These are phyloP conservation scores for Phaeosphaeriaceae sp. DNA, from an alignment of 2,329 filamentous ascomycete genomes.

Conservation along the genomic window DNA sequence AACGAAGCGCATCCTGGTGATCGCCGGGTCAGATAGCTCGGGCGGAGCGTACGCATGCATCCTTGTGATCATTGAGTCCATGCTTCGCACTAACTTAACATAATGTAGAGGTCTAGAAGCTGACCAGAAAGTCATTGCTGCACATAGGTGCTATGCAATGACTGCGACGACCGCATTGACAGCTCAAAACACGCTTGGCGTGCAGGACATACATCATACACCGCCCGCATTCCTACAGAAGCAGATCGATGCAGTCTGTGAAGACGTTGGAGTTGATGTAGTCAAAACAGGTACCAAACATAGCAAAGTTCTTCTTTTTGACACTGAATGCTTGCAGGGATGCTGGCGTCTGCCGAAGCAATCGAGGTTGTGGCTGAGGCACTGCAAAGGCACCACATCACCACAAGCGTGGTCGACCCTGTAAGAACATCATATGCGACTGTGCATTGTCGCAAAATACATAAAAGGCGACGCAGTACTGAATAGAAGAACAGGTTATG, in stretches of 20 bases:
- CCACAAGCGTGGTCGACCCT: constrained; percentile 74
- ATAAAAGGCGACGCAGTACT: background rate
- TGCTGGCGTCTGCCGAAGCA: constrained; percentile 78
- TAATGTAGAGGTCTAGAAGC: constrained; percentile 82
- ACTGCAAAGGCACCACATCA: constrained; percentile 64
- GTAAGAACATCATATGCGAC: constrained; percentile 56
- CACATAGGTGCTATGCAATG: constrained; percentile 94
- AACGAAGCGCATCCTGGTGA: constrained; percentile 70
- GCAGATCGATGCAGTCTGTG: constrained; percentile 84
- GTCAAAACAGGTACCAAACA: constrained; percentile 78
- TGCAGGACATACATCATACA: constrained; percentile 79
- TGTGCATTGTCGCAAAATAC: background rate
- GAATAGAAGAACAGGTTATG: constrained; percentile 70
- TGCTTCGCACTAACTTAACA: constrained; percentile 20
- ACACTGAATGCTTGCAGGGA: constrained; percentile 62
- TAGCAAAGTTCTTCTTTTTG: background rate
- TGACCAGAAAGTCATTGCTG: constrained; percentile 92
- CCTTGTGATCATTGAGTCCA: constrained; percentile 17
- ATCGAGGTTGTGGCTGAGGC: constrained; percentile 72
- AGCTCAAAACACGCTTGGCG: constrained; percentile 91
- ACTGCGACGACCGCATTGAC: constrained; percentile 94
- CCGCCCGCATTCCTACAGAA: constrained; percentile 80
- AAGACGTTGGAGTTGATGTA: constrained; percentile 86
- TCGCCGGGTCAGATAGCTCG: constrained; percentile 89
- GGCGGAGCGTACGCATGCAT: constrained; percentile 75